Evolutionary conservation across 2,329 filamentous ascomycete genomes (phyloP), one percentile per base, ranked within the genome.

Genomic region (Scytalidium sp.): DNA sequence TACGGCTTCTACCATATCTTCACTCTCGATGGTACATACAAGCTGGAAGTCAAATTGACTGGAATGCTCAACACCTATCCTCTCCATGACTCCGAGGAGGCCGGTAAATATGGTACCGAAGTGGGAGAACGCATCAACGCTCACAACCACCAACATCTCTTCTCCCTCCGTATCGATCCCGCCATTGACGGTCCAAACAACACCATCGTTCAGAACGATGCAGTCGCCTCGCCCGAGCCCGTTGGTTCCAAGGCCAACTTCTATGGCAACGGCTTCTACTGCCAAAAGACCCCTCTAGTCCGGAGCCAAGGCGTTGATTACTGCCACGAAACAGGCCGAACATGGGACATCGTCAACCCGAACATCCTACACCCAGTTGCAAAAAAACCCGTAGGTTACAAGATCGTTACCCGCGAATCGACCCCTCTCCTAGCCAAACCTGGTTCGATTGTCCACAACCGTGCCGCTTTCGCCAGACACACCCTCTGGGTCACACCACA

Each of bases 321-420:
- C 62, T 75, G 78, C 58, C 66, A 73, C 45, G 61, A 65, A 9
- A 66, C 63, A 17, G 70, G 70, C 0, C 47, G 62, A 0, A 67
- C 68, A 10, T 66, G 74, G 4, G 71, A 72, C 23, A 93, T 96
- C 66, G 80, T 79, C 62, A 96, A 96, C 69, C 85, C 86, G 59
- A 85, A 76, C 70, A 89, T 85, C 65, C 61, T 92, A n/a, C 88
- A 96, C 67, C 84, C 87, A 0, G 86, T 90, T 71, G 91, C 86
- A 67, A 83, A 87, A 66, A 93, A 91, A 71, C 88, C 89, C 0
- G 81, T 84, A 0, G 83, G 80, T 45, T 96, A 96, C 67, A 95
- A 95, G 75, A 80, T 96, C 2, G 88, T 96, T 40, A 91, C 87
- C 65, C 76, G 90, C 23, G 90, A 95, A 61, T 85, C 91, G 0